Conservation (phyloP, 495 filamentous ascomycete genomes). For the Penicillium diatomitis region DNA sequence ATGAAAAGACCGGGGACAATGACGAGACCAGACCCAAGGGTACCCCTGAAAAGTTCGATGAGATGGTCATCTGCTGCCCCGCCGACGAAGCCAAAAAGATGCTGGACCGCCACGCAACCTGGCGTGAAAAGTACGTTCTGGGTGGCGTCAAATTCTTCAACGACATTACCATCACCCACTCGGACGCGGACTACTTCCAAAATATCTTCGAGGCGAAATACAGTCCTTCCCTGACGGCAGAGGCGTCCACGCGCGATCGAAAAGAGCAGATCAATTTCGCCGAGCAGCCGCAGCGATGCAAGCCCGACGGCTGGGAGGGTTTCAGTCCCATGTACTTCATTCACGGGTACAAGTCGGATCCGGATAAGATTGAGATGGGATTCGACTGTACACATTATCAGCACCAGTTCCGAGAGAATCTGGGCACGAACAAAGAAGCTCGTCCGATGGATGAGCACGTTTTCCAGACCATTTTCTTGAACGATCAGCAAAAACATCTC, state of each 20-base stretch:
- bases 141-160: constrained; percentile 70
- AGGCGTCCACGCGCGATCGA: constrained; percentile 37
- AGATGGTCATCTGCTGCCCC: constrained; percentile 59
- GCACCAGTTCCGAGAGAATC: constrained; percentile 57
- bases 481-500: constrained; percentile 53
- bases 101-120: constrained; percentile 51
- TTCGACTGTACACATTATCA: constrained; percentile 86
- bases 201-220: constrained; percentile 67
- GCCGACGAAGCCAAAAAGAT: constrained; percentile 66
- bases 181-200: constrained; percentile 65
- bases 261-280: constrained; percentile 46
- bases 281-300: constrained; percentile 25
- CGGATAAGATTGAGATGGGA: constrained; percentile 71
- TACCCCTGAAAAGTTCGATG: constrained; percentile 48
- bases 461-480: constrained; percentile 77
- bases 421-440: constrained; percentile 27
- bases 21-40: not conserved
- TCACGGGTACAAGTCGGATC: constrained; percentile 54
- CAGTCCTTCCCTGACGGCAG: constrained; percentile 40
- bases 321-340: constrained; percentile 81
- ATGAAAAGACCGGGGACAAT: not conserved
- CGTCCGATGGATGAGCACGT: constrained; percentile 53
- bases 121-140: constrained; percentile 58
- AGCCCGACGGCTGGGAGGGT: constrained; percentile 33
- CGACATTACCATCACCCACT: constrained; percentile 79